Evolutionary conservation across 495 filamentous ascomycete species (phyloP).

Genomic region (Hypoxylon fuscum): DNA sequence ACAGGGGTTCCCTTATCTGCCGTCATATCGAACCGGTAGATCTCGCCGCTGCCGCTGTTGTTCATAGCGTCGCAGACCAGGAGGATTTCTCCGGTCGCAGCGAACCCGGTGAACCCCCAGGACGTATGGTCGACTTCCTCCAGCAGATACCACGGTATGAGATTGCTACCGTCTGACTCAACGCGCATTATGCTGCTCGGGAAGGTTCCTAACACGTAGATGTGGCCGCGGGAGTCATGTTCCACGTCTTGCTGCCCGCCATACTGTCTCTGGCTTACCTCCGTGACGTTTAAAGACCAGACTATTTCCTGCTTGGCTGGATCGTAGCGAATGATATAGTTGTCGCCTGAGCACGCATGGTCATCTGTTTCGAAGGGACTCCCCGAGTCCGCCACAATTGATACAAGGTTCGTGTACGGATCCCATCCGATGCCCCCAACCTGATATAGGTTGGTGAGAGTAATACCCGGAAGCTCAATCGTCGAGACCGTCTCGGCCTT

Average conservation of each 20-base stretch:
- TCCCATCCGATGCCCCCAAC: conserved; percentile 47
- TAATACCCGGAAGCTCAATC: conserved; percentile 41
- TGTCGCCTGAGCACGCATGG: conserved; percentile 41
- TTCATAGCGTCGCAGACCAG: conserved; percentile 39
- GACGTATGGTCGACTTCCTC: conserved; percentile 26
- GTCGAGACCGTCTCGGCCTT: conserved; percentile 36
- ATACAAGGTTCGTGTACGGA: conserved; percentile 39
- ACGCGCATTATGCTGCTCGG: conserved; percentile 44
- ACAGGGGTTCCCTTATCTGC: conserved; percentile 32
- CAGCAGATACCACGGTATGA: conserved; percentile 44
- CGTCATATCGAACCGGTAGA: conserved; percentile 45
- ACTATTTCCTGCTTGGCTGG: conserved; percentile 17
- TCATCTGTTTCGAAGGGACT: conserved; percentile 40
- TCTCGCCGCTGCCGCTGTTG: conserved; percentile 37
- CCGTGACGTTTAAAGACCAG: conserved; percentile 45
- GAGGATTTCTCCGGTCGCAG: conserved; percentile 42
- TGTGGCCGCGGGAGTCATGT: conserved; percentile 43
- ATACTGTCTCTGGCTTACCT: conserved; percentile 33
- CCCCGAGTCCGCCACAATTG: conserved; percentile 46
- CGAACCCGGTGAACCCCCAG: conserved; percentile 44
- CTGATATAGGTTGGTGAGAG: conserved; percentile 41
- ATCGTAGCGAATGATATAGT: conserved; percentile 41
- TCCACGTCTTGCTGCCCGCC: conserved; percentile 49
- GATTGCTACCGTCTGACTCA: conserved; percentile 32
- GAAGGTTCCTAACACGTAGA: conserved; percentile 47